Percentiles rank a stretch among this genome's conserved stretches.
Evolutionary conservation across 306 rosid genomes (phyloP).

Genomic region (Sicyos edulis): DNA sequence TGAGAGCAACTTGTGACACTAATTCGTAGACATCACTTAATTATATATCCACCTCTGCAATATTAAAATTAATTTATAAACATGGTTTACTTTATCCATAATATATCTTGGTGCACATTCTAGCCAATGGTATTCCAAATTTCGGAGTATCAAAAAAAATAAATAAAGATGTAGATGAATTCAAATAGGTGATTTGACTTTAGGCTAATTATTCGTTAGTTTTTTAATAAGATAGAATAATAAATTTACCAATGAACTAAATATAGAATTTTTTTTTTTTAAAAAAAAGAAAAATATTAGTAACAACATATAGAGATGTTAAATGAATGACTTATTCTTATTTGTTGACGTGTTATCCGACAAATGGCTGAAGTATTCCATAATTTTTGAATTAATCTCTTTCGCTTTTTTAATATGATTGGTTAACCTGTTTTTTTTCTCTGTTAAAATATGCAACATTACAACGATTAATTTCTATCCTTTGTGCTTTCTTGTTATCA

Average conservation of each 20-base stretch:
- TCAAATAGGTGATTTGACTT: background rate
- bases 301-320: background rate
- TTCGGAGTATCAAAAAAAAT: too few relatives aligned
- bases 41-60: too few relatives aligned
- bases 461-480: background rate
- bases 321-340: background rate
- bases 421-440: background rate
- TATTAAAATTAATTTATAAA: too few relatives aligned
- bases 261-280: background rate
- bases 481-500: background rate
- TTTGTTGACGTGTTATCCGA: conserved; percentile 8
- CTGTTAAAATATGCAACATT: background rate
- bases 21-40: too few relatives aligned
- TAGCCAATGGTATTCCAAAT: too few relatives aligned
- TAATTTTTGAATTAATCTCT: background rate
- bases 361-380: conserved; percentile 12
- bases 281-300: background rate
- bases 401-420: background rate
- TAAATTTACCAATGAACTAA: background rate
- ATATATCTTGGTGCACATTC: too few relatives aligned
- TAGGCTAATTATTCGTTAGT: background rate
- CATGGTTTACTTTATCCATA: too few relatives aligned
- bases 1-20: too few relatives aligned
- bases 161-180: too few relatives aligned
- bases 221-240: background rate